Evolutionary conservation across 2,329 filamentous ascomycete genomes (phyloP), one percentile per base, ranked within the genome.

Genomic region (Calonectria pteridis): DNA sequence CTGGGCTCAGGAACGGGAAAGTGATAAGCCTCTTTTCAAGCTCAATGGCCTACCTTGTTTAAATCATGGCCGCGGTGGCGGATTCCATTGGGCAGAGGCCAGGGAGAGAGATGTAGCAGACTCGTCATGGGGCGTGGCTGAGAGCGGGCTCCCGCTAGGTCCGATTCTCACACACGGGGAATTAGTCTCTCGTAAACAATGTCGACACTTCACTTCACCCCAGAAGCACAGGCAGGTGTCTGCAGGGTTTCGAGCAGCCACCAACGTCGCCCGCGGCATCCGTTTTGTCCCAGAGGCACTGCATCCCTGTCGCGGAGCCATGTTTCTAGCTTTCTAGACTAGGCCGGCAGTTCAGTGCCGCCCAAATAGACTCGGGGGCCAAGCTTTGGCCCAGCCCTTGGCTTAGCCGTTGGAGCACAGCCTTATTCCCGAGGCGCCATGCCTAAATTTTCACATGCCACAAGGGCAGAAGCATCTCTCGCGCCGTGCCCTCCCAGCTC

Each of bases 21-120:
- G 59, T 64, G 40, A 64, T 64, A 64, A 64, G 59, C 59, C 18
- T 64, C 23, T 49, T 31, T 64, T 64, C 59, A 64, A 64, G 37
- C 59, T 49, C 59, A 49, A 64, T 10, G 37, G 26, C 40, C 20
- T 26, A 64, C 33, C 29, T 29, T 49, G 6, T 29, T 46, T 26
- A 23, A 23, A 28, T 49, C 37, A 64, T 62, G 55, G 55, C 6
- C 23, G 5, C 6, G 10, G 1, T 28, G 10, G 7, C 33, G 23
- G 23, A 5, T 62, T 40, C 35, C 3, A 62, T 62, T 62, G 55
- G 55, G 18, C 55, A 18, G 23, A 26, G 14, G n/a, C 55, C n/a
- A 37, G 55, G 18, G 37, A 26, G 23, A 26, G 23, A 11, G 9
- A 14, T 62, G 55, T 62, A 28, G 14, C 20, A 37, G 55, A 62